Evolutionary conservation across 1,284 basidiomycete genomes (phyloP), one percentile per base, ranked within the genome.

Genomic region (Leccinum colubrinum): DNA sequence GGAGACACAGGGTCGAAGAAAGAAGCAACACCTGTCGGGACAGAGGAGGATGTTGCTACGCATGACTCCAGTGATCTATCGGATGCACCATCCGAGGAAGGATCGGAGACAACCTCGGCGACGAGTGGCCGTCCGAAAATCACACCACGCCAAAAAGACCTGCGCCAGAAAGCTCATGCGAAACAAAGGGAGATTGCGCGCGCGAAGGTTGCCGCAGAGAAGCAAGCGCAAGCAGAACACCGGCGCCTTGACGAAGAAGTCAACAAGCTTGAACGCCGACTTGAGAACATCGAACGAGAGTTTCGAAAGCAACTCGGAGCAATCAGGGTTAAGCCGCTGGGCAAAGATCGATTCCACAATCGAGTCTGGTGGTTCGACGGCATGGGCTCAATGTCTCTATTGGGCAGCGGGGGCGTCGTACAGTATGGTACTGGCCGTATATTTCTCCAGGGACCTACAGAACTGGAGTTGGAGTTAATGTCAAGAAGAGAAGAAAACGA

Each of bases 321-420:
- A 6, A 84, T 96, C 48, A 85, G 97, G 54, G 87, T 94, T 51
- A 91, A 92, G 68, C 94, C 96, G 1, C 71, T 99, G 54, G 97
- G 97, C 3, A 83, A 86, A 66, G 97, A 99, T 74, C 83, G 97
- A 59, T 99, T 98, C 77, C 90, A 93, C 70, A 97, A 97, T 75
- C 87, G 92, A 37, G 84, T 98, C 65, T 99, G 96, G 95, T 99
- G 97, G 97, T 93, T 98, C 73, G 97, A 99, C 77, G 97, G 97
- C 3, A 86, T 97, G 78, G 97, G 97, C 3, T 86, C 87, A 2
- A 89, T 89, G 59, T 88, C 88, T 33, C 76, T 97, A 46, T 78
- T 94, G 58, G 87, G 85, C 27, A 87, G 84, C 67, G 86, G 88
- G 27, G 90, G 90, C 14, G 85, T 88, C 33, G 84, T 88, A 48